Base-by-base conservation (phyloP, 768 basidiomycete genomes). In the Tulasnella sp. region DNA sequence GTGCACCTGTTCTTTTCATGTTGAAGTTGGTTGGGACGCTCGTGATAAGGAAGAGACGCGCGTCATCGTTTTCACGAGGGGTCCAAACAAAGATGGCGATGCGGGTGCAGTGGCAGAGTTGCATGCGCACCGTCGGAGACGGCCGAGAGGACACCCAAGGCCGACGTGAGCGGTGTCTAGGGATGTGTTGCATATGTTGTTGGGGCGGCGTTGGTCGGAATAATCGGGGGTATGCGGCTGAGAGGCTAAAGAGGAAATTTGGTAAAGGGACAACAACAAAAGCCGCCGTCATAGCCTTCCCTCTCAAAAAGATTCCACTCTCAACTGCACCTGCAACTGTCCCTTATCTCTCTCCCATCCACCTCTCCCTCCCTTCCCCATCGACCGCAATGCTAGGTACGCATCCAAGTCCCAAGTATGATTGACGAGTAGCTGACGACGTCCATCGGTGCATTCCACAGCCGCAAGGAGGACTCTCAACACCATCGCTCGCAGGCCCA, bases 281-380 rank as follows among this genome's bases (percentile, higher is more conserved):
- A n/a, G 52, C 52, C 52, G 52, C 29, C 52, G 29, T 59, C 16
- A 7, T 40, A n/a, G n/a, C 52, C 16, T 40, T 40, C 52, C 22
- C 47, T 59, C 52, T 59, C 52, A 59, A 59, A 66, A 66, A 66
- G 40, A 66, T 37, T 66, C 64, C 40, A 66, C 64, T 66, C 64
- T 37, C 22, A 34, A 4, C 35, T 26, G 22, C 64, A 66, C n/a
- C 3, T n/a, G 22, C 52, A 11, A n/a, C 29, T 14, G 17, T 29
- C 63, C 29, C 12, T 26, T 29, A 2, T 26, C 16, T 26, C 8
- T 34, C 19, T 2, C 64, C 12, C 17, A 26, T 2, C n/a, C 52
- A 26, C 52, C 44, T 47, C 44, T 2, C 3, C 44, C 44, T 11
- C 26, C 26, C 40, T 5, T 14, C 9, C 14, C 64, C 19, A n/a